Base-by-base conservation (phyloP, 805 yeast species). In the Saccharomycopsis amapae region DNA sequence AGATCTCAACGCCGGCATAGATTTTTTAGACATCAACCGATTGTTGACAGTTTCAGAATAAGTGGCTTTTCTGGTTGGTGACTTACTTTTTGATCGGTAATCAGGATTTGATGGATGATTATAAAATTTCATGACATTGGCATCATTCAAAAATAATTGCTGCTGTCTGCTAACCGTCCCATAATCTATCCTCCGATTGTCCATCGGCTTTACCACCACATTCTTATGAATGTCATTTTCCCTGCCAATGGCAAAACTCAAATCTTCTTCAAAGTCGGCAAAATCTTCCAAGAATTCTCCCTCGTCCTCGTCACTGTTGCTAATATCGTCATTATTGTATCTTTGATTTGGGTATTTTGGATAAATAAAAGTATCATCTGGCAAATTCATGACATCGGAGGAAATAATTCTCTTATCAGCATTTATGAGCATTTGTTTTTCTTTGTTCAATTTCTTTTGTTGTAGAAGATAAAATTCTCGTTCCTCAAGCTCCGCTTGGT, bases 401-500 rank as follows among this genome's bases (percentile, higher is more conserved):
- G 37, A 24, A 17, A 22, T 18, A 23, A 48, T 28, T 22, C 15
- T 37, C 25, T 36, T 36, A n/a, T n/a, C n/a, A 20, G 13, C 23
- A 12, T n/a, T 17, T n/a, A 20, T 30, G 19, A 17, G 24, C 9
- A n/a, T 28, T 23, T 4, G 23, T n/a, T 13, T 24, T 22, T 24
- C n/a, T 9, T 31, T 25, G 7, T 22, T 26, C 10, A 17, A 19
- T 6, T 26, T 26, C 20, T 42, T 39, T n/a, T 36, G 25, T 31
- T 45, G 49, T 36, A 28, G 15, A 28, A 45, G 22, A 28, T 42
- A 46, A 24, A 44, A 50, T 20, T 47, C 53, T 19, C 23, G 30
- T 39, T 50, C 51, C 26, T 50, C 53, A 17, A 50, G 19, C 33
- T 50, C 53, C 1, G 49, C 53, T 22, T 50, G 49, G 18, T 25